These are phyloP conservation scores for Roridomyces roridus DNA, from an alignment of 768 basidiomycete genomes.

Conservation along the genomic window DNA sequence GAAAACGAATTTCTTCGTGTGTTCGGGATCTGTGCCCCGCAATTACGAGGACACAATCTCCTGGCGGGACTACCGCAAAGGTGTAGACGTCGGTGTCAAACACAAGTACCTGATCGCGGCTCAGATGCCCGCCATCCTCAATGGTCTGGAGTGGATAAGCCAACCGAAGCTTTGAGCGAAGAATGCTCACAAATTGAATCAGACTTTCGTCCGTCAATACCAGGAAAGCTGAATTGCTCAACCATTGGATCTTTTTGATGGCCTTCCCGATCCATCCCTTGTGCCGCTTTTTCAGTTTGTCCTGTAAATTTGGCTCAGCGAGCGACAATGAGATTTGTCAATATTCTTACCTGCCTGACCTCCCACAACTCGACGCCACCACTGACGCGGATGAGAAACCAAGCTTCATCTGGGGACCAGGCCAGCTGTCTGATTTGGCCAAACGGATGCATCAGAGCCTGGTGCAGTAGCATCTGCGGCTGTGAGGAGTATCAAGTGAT, in stretches of 20 bases:
- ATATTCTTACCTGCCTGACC: neutral
- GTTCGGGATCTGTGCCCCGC: constrained; percentile 11
- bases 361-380: constrained; percentile 17
- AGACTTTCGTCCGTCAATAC: constrained; percentile 6
- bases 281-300: constrained; percentile 9
- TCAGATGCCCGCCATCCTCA: neutral
- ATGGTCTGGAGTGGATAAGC: constrained; percentile 3
- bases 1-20: constrained; percentile 10
- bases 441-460: constrained; percentile 6
- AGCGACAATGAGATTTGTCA: neutral
- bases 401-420: constrained; percentile 14
- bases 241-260: constrained; percentile 12
- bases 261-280: constrained; percentile 18
- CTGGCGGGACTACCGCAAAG: constrained; percentile 11
- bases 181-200: constrained; percentile 6
- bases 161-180: neutral
- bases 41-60: constrained; percentile 11
- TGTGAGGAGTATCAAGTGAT: neutral
- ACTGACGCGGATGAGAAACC: constrained; percentile 12
- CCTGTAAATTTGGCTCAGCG: neutral
- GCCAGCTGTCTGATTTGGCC: constrained; percentile 13
- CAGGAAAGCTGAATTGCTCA: constrained; percentile 6
- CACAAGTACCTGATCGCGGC: neutral
- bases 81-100: constrained; percentile 11
- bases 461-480: constrained; percentile 10